Percentiles rank a stretch among this genome's conserved stretches.
These are phyloP conservation scores for Phytopythium helicoides DNA, from an alignment of 352 stramenopile genomes.

Conservation along the genomic window DNA sequence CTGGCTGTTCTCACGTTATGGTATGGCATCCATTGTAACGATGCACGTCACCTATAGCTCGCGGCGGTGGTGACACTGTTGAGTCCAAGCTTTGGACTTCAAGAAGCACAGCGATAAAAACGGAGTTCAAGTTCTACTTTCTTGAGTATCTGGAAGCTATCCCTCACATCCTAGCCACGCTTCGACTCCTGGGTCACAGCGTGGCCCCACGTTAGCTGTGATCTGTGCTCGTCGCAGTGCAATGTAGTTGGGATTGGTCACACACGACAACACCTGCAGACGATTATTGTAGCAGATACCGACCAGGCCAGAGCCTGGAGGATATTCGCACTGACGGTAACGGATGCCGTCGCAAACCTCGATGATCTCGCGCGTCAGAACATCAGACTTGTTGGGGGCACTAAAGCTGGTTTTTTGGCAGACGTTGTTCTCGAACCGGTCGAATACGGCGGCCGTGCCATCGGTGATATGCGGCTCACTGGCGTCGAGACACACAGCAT, in stretches of 20 bases:
- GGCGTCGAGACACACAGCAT: conserved; percentile 11
- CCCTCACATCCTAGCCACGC: conserved; percentile 19
- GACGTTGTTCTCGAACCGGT: conserved; percentile 6
- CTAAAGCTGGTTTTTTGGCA: conserved; percentile 12
- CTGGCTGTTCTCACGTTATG: no score
- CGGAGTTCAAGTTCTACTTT: no score
- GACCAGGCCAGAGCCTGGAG: conserved; percentile 1
- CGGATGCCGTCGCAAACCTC: conserved; percentile 4
- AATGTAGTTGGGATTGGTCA: conserved; percentile 7
- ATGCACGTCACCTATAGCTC: no score
- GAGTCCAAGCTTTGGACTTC: no score
- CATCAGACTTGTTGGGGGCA: background rate
- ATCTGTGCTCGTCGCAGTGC: conserved; percentile 18
- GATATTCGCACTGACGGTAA: conserved; percentile 5
- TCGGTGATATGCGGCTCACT: conserved; percentile 6
- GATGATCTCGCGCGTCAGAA: conserved; percentile 7
- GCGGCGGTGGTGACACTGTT: no score
- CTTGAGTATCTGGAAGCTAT: no score
- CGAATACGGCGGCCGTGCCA: conserved; percentile 8
- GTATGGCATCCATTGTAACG: no score
- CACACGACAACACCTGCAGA: conserved; percentile 17
- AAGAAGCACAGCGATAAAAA: no score
- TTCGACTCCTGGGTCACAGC: conserved; percentile 19
- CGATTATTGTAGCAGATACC: conserved; percentile 28
- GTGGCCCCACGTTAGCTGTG: conserved; percentile 4